Base-by-base conservation (phyloP, 306 rosid species). In the Canavalia gladiata region DNA sequence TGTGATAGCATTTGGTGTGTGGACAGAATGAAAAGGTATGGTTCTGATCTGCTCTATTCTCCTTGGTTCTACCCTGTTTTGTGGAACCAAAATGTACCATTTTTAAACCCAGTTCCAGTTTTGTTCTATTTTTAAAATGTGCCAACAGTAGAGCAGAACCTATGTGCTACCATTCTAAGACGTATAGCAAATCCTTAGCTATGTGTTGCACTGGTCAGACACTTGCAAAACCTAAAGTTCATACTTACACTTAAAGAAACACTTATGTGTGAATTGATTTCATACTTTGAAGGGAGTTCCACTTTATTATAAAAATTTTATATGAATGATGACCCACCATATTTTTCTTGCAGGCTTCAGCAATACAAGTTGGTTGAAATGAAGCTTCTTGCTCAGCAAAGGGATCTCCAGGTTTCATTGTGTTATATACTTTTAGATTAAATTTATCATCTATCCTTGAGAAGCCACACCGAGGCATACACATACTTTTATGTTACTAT, bases 371-470 rank as follows among this genome's bases (percentile, higher is more conserved):
- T 95, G 82, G 97, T 95, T 65, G 98, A 95, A 81, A 92, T 95
- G 98, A 95, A 95, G 79, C 98, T 95, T 87, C 98, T 92, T 52
- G 98, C 98, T 76, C 98, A 92, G 77, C 98, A 95, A 82, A 91
- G 98, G 86, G 98, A 92, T 68, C 93, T 94, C 84, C 97, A 90
- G 98, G 98, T 92, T 66, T 75, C 55, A 49, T 7, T 79, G 5
- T 78, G 75, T 62, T 31, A 28, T 58, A 63, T 1, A 30, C 28
- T 72, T 68, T n/a, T 49, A 10, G 31, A 45, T 25, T 63, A 47
- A 5, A 18, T 42, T 52, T 52, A 11, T 5, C 37, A 33, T 76
- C 59, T 65, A 4, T 37, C 43, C 30, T 30, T 10, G 18, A 66
- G 59, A 35, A 29, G 8, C 8, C 28, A 62, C 37, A 33, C 55